Evolutionary conservation across 169 alveolate genomes (phyloP), one percentile per base, ranked within the genome.

Genomic region (Cryptosporidium ryanae): DNA sequence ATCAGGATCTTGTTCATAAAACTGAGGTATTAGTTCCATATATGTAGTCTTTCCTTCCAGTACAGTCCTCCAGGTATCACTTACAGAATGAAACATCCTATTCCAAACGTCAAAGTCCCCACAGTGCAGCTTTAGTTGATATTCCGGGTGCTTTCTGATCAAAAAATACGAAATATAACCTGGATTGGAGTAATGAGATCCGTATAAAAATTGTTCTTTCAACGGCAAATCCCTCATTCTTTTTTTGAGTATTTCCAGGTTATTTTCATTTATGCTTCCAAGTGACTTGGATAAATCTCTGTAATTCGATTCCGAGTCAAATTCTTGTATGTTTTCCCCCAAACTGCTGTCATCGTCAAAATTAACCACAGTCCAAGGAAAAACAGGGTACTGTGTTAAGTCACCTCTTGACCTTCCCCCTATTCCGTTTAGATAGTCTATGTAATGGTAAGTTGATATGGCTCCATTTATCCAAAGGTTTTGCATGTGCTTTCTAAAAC

Each of bases 161-260:
- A 97, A 92, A 93, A 96, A 98, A 67, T 97, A 97, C 13, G 97
- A 97, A 29, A 97, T 98, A 90, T 96, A 94, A 13, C 99, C 99
- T 18, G 99, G 98, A 0, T 99, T 96, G 46, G 99, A 96, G 91
- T 98, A 98, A 90, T 97, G 99, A 1, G 99, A 96, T 66, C 99
- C 99, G 91, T 97, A 97, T 23, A 97, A 92, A 91, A 95, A 97
- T 84, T 93, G 95, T 15, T 95, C 94, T 82, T 55, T 59, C 71
- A 65, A 63, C 82, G 90, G 89, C 49, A 71, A 82, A 38, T 95
- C 94, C 29, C 87, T 91, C 97, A 94, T 94, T 29, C 96, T 82
- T 44, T 92, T 93, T 49, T 93, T 91, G n/a, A 94, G 90, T 59
- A 92, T 93, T 59, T 91, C 83, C 21, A 96, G 83, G 64, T 97